Conservation (phyloP, 805 yeast genomes). For the Myxozyma neotropica region DNA sequence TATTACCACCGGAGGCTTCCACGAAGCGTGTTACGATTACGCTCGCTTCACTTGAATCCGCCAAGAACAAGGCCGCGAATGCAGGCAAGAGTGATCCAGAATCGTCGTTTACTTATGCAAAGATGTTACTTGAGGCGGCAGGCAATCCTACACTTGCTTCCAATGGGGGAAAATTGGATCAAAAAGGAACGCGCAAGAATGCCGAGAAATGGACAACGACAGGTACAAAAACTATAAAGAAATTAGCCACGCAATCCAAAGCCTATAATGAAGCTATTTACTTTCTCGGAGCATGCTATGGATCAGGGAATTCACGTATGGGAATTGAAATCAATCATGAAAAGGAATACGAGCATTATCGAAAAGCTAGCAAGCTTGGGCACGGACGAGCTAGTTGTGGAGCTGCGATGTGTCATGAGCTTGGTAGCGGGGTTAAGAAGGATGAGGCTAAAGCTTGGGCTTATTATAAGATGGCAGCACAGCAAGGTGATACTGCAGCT, state of each 20-base stretch:
- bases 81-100: constrained; percentile 46
- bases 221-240: constrained; percentile 62
- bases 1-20: constrained; percentile 23
- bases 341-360: constrained; percentile 63
- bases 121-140: constrained; percentile 54
- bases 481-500: constrained; percentile 61
- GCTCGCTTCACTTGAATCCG: constrained; percentile 12
- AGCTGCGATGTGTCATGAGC: constrained; percentile 69
- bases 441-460: constrained; percentile 53
- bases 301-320: constrained; percentile 52
- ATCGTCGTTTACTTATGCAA: constrained; percentile 68
- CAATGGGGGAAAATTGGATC: constrained; percentile 45
- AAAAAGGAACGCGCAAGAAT: constrained; percentile 53
- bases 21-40: constrained; percentile 5
- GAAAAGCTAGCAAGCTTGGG: constrained; percentile 58
- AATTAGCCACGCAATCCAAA: constrained; percentile 49
- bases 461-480: constrained; percentile 63
- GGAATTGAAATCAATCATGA: constrained; percentile 58
- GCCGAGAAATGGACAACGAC: constrained; percentile 58
- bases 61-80: constrained; percentile 15
- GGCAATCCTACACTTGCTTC: constrained; percentile 45
- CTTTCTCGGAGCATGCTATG: constrained; percentile 62
- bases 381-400: constrained; percentile 67
- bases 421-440: constrained; percentile 57
- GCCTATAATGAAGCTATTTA: constrained; percentile 54